A percentile compares a stretch with the other conserved stretches of the same genome.
These are phyloP conservation scores for Telopea speciosissima DNA, from an alignment of 177 flowering plant genomes.

Conservation along the genomic window DNA sequence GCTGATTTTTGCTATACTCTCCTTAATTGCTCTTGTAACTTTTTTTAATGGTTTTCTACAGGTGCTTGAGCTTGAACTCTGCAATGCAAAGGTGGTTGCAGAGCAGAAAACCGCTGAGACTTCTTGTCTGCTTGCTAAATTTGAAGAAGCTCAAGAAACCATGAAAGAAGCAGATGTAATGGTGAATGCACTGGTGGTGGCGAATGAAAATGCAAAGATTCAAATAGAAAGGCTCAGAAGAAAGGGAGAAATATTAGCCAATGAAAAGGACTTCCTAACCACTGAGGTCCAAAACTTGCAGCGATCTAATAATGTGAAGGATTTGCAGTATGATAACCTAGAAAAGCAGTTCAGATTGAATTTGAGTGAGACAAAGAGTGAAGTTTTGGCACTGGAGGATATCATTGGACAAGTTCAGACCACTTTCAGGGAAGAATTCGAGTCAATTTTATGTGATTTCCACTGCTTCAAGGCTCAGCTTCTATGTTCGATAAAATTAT, in stretches of 20 bases:
- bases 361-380: conserved; percentile 29
- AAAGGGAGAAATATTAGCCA: conserved; percentile 22
- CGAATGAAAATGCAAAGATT: conserved; percentile 66
- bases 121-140: conserved; percentile 54
- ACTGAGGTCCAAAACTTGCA: conserved; percentile 46
- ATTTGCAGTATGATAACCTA: conserved; percentile 35
- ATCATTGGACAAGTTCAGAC: conserved; percentile 29
- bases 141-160: conserved; percentile 77
- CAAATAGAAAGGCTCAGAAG: conserved; percentile 43
- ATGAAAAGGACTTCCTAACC: conserved; percentile 36
- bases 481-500: conserved; percentile 32
- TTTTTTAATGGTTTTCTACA: conserved; percentile 21
- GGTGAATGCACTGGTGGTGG: conserved; percentile 67
- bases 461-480: conserved; percentile 43
- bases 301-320: conserved; percentile 30
- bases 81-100: conserved; percentile 49
- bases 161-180: conserved; percentile 75
- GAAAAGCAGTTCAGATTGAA: conserved; percentile 37
- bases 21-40: neutral
- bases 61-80: conserved; percentile 56
- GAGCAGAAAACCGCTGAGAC: conserved; percentile 66
- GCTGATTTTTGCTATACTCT: neutral
- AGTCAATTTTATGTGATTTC: conserved; percentile 38
- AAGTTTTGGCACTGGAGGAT: conserved; percentile 47
- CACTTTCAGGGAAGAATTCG: conserved; percentile 31